Percentiles rank a stretch among this genome's conserved stretches.
Conservation (phyloP, 2,329 filamentous ascomycete species). For the Colletotrichum lupini region DNA sequence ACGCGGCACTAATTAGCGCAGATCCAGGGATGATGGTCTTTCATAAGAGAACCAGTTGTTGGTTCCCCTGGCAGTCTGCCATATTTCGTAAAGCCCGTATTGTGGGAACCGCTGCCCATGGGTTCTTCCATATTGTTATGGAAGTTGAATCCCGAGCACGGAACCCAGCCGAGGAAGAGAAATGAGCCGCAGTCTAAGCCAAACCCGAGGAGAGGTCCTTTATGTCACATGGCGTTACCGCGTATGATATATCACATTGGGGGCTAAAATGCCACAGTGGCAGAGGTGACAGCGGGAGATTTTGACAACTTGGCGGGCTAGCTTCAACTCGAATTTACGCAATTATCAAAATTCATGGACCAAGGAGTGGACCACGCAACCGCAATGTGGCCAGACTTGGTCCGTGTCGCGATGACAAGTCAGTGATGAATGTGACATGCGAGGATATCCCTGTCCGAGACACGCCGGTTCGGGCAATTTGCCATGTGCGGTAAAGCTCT, state of each 20-base stretch:
- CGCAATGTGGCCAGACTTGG: slow-evolving; percentile 12
- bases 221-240: background rate
- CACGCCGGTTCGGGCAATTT: slow-evolving; percentile 10
- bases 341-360: background rate
- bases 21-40: slow-evolving; percentile 13
- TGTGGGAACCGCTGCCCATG: background rate
- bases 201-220: background rate
- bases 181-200: slow-evolving; percentile 9
- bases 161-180: background rate
- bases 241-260: slow-evolving; percentile 8
- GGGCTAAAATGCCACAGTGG: slow-evolving; percentile 6
- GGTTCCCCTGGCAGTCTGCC: background rate
- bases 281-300: background rate
- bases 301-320: slow-evolving; percentile 2
- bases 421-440: background rate
- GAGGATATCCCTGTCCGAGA: slow-evolving; percentile 19
- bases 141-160: background rate
- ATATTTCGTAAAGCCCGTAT: background rate
- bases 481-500: slow-evolving; percentile 19
- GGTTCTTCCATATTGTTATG: background rate
- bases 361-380: background rate
- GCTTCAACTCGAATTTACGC: background rate
- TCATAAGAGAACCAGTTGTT: background rate
- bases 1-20: slow-evolving; percentile 29
- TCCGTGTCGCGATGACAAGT: slow-evolving; percentile 8